Evolutionary conservation across 2,329 filamentous ascomycete genomes (phyloP).

Genomic region (Scedosporium minutisporum): DNA sequence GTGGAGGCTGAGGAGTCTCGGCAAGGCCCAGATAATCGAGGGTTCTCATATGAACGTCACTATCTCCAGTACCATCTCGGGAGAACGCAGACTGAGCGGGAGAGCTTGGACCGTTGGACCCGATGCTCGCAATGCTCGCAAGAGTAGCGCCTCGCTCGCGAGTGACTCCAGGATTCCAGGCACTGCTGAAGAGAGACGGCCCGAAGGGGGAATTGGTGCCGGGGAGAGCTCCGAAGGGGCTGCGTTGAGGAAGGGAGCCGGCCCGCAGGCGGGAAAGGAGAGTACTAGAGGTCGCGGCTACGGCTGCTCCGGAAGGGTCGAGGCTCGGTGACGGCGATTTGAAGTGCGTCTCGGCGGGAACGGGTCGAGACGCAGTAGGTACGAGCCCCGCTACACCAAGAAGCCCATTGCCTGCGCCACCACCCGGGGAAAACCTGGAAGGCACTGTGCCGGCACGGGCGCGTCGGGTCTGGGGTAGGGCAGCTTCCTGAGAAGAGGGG

Average conservation of each 20-base stretch:
- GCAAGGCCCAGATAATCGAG: conserved; percentile 92
- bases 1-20: conserved; percentile 77
- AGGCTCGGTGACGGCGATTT: conserved; percentile 55
- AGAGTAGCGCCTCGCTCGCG: conserved; percentile 81
- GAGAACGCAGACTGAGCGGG: conserved; percentile 81
- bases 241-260: conserved; percentile 87
- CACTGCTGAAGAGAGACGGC: conserved; percentile 75
- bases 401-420: conserved; percentile 53
- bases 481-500: conserved; percentile 46
- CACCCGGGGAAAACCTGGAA: conserved; percentile 78
- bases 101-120: conserved; percentile 82
- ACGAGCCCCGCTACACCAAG: conserved; percentile 46
- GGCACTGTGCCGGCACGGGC: conserved; percentile 92
- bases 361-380: conserved; percentile 73
- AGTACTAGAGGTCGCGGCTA: conserved; percentile 40
- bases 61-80: conserved; percentile 73
- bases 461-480: conserved; percentile 60
- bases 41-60: conserved; percentile 79
- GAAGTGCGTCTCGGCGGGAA: conserved; percentile 80
- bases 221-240: conserved; percentile 52
- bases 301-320: conserved; percentile 26
- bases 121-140: conserved; percentile 71
- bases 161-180: conserved; percentile 58
- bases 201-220: conserved; percentile 64
- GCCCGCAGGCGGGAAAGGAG: conserved; percentile 79